phyloP scores from a whole-genome alignment of 768 basidiomycete genomes.

The Boletus subcaerulescens region DNA sequence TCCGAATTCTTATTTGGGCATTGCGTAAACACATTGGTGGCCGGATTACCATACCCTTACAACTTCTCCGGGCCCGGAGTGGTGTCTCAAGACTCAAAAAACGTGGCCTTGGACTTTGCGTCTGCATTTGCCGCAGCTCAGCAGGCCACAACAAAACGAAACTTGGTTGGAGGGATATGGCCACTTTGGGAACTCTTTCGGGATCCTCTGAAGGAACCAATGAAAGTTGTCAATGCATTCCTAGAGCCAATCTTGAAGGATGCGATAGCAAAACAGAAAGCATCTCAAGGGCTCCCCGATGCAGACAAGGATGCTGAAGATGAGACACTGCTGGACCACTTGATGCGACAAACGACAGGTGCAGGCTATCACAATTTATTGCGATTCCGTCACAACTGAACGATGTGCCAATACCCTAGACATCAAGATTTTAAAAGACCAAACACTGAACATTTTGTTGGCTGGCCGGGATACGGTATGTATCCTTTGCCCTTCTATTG shows the following conservation, averaged over 20 bases:
- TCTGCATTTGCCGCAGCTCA: conserved; percentile 37
- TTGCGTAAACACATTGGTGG: conserved; percentile 39
- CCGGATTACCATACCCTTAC: conserved; percentile 38
- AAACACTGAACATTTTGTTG: conserved; percentile 42
- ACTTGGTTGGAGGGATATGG: conserved; percentile 35
- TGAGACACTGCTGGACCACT: conserved; percentile 42
- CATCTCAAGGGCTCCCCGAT: neutral
- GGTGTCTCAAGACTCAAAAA: conserved; percentile 5
- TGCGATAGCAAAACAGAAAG: conserved; percentile 29
- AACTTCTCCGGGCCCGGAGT: conserved; percentile 10
- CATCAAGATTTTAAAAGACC: conserved; percentile 36
- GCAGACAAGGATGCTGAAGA: conserved; percentile 20
- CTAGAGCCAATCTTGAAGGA: conserved; percentile 40
- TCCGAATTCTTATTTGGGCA: conserved; percentile 52
- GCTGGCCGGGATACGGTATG: conserved; percentile 45
- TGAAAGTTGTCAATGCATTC: conserved; percentile 38
- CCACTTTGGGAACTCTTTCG: conserved; percentile 37
- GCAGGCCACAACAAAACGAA: conserved; percentile 26
- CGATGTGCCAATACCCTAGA: conserved; percentile 17
- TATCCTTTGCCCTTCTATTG: neutral
- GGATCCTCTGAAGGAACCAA: conserved; percentile 32
- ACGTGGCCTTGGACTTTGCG: conserved; percentile 28
- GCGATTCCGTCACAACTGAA: neutral
- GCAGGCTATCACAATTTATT: neutral
- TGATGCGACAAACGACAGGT: conserved; percentile 41